Percentiles rank a stretch among this genome's conserved stretches.
Evolutionary conservation across 2,329 filamentous ascomycete genomes (phyloP).

Genomic region (Cryphonectria naterciae): DNA sequence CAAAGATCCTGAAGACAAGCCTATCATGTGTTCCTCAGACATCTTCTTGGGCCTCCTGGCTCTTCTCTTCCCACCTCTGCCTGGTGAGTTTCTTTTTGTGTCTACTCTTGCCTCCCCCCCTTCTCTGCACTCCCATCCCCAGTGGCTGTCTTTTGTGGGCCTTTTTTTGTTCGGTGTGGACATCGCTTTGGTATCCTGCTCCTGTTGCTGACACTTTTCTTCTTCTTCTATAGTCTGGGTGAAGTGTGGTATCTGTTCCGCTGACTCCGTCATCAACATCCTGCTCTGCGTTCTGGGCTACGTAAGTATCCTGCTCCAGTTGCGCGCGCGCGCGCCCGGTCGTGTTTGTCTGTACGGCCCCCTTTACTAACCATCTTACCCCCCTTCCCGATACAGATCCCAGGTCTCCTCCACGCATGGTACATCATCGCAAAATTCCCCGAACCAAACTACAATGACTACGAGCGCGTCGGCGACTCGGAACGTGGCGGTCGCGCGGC

Average conservation of each 20-base stretch:
- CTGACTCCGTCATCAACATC: constrained; percentile 93
- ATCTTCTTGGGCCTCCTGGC: constrained; percentile 67
- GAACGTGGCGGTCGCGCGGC: constrained; percentile 66
- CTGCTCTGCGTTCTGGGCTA: constrained; percentile 80
- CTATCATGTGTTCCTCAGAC: constrained; percentile 62
- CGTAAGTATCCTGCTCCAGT: constrained; percentile 41
- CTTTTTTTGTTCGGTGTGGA: neutral
- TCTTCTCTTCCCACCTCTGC: constrained; percentile 67
- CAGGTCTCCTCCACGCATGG: constrained; percentile 92
- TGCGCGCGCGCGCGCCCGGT: neutral
- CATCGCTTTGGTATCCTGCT: neutral
- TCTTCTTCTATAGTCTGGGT: constrained; percentile 75
- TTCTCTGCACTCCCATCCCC: neutral
- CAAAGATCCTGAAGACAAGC: neutral
- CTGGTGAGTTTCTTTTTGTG: constrained; percentile 53
- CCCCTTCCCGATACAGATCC: constrained; percentile 53
- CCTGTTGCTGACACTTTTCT: constrained; percentile 37
- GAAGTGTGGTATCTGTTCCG: constrained; percentile 89
- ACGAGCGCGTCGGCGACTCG: constrained; percentile 64
- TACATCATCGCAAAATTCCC: constrained; percentile 95
- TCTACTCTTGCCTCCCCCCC: neutral
- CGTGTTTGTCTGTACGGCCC: constrained; percentile 41
- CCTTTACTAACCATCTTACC: constrained; percentile 17
- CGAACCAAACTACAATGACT: constrained; percentile 68
- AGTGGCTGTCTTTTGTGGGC: constrained; percentile 6